Percentiles rank a stretch among this genome's conserved stretches.
phyloP scores from a whole-genome alignment of 768 basidiomycete genomes.

The Tulasnella sp. region DNA sequence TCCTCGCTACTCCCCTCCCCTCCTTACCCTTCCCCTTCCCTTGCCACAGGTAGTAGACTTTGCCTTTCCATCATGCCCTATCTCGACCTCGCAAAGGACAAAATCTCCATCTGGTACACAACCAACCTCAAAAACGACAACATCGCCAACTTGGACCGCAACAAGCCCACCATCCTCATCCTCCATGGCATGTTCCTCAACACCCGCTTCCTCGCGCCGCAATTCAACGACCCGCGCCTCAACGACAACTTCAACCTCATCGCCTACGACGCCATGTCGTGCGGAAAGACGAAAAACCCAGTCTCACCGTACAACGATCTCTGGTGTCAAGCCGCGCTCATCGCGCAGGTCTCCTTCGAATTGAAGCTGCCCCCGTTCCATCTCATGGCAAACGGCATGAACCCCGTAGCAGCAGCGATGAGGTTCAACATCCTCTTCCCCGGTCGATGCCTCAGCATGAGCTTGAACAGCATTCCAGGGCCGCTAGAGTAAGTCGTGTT shows the following conservation, averaged over 20 bases:
- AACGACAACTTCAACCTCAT: slow-evolving; percentile 61
- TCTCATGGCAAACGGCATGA: slow-evolving; percentile 63
- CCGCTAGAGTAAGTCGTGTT: slow-evolving; percentile 27
- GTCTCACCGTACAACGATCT: slow-evolving; percentile 49
- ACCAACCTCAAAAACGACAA: slow-evolving; percentile 59
- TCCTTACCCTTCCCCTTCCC: background rate
- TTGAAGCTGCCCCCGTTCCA: slow-evolving; percentile 66
- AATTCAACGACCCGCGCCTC: slow-evolving; percentile 65
- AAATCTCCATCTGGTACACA: slow-evolving; percentile 66
- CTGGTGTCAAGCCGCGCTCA: slow-evolving; percentile 76
- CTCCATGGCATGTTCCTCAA: slow-evolving; percentile 67
- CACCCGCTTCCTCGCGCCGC: slow-evolving; percentile 61
- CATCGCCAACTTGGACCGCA: slow-evolving; percentile 62
- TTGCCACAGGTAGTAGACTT: background rate
- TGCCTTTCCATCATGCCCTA: slow-evolving; percentile 3
- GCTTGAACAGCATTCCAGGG: slow-evolving; percentile 28
- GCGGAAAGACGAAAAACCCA: slow-evolving; percentile 42
- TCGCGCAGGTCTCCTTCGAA: slow-evolving; percentile 57
- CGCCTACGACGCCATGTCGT: slow-evolving; percentile 66
- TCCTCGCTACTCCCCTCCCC: background rate
- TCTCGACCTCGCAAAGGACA: slow-evolving; percentile 22
- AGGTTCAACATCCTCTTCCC: slow-evolving; percentile 46
- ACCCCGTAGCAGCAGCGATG: slow-evolving; percentile 55
- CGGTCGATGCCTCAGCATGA: slow-evolving; percentile 28
- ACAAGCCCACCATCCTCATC: slow-evolving; percentile 63